A percentile compares a stretch with the other conserved stretches of the same genome.
phyloP scores from a whole-genome alignment of 768 basidiomycete genomes.

The Leccinum aurantiacum region DNA sequence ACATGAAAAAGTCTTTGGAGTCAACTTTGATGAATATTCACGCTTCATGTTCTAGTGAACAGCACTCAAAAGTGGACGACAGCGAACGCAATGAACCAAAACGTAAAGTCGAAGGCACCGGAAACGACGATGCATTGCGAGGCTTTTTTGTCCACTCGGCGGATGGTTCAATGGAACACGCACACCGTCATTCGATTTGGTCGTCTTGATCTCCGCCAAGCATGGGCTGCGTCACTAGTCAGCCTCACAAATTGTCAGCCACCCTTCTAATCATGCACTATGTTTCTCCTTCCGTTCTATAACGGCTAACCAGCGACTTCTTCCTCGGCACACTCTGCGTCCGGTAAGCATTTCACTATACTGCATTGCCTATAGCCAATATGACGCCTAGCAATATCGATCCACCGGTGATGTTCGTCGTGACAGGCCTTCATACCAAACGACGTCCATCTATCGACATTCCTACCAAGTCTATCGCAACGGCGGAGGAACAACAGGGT shows the following conservation, averaged over 20 bases:
- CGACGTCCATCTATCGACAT: slow-evolving; percentile 10
- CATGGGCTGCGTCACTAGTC: slow-evolving; percentile 6
- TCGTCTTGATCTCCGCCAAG: neutral
- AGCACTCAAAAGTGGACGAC: too few species aligned
- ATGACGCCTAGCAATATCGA: slow-evolving; percentile 18
- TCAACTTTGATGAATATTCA: too few species aligned
- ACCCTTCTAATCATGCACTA: neutral
- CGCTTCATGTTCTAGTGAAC: too few species aligned
- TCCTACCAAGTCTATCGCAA: neutral
- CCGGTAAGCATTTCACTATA: slow-evolving; percentile 12
- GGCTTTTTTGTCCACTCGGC: too few species aligned
- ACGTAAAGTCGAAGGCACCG: too few species aligned
- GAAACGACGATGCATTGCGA: too few species aligned
- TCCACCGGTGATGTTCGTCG: slow-evolving; percentile 22
- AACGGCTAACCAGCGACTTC: neutral
- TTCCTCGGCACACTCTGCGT: neutral
- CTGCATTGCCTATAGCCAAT: slow-evolving; percentile 11
- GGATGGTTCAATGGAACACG: too few species aligned
- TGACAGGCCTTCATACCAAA: slow-evolving; percentile 24
- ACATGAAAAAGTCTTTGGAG: too few species aligned
- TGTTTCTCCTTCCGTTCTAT: neutral
- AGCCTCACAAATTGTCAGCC: slow-evolving; percentile 23
- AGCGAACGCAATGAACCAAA: too few species aligned
- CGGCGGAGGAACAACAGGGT: neutral
- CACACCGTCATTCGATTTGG: neutral